Evolutionary conservation across 345 rosid genomes (phyloP).

Genomic region (Arabidopsis arenosa): DNA sequence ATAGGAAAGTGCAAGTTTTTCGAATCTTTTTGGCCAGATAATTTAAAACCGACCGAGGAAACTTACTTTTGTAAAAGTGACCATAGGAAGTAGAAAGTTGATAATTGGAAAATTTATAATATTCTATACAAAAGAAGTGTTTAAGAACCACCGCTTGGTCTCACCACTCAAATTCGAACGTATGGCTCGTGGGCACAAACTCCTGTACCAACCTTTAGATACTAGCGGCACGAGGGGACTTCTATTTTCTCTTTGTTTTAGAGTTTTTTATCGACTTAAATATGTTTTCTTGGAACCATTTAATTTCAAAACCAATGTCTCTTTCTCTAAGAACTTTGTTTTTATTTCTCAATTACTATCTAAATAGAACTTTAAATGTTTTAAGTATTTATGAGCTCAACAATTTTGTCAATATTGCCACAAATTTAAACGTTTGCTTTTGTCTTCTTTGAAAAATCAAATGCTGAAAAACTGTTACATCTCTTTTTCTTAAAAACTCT

Average conservation of each 20-base stretch:
- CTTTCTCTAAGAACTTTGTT: neutral
- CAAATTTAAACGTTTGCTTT: conserved; percentile 32
- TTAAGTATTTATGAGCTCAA: conserved; percentile 23
- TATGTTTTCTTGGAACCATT: neutral
- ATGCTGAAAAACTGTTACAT: conserved; percentile 46
- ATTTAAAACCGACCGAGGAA: conserved; percentile 34
- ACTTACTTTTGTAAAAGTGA: conserved; percentile 38
- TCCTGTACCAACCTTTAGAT: conserved; percentile 63
- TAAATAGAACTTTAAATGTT: conserved; percentile 16
- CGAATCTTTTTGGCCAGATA: conserved; percentile 26
- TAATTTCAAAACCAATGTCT: conserved; percentile 26
- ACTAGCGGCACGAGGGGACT: conserved; percentile 62
- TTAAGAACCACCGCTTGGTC: conserved; percentile 62
- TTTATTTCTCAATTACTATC: neutral
- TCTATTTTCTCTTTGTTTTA: conserved; percentile 32
- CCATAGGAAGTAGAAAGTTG: conserved; percentile 29
- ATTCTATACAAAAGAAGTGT: conserved; percentile 21
- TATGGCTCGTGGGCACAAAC: conserved; percentile 75
- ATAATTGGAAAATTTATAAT: conserved; percentile 40
- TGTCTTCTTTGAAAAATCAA: conserved; percentile 44
- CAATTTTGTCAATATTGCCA: conserved; percentile 41
- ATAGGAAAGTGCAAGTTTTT: conserved; percentile 27
- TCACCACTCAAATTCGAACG: conserved; percentile 66
- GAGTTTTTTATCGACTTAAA: conserved; percentile 3
- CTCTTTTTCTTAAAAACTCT: conserved; percentile 45